Evolutionary conservation across 768 basidiomycete genomes (phyloP), one percentile per base, ranked within the genome.

Genomic region (Tricholoma terreum): DNA sequence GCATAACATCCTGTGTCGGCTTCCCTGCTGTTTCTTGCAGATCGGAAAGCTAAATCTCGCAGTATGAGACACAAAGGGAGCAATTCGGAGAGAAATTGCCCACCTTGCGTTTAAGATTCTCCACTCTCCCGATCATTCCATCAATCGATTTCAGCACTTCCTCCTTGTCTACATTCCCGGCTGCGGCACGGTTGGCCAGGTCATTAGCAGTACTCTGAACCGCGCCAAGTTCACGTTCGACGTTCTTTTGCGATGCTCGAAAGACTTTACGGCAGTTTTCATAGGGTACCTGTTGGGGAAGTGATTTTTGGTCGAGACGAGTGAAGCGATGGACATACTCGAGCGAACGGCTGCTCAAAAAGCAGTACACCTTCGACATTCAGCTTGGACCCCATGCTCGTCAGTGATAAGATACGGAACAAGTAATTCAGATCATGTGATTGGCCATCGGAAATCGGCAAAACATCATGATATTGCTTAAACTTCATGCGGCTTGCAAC

Each of bases 211-310:
- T 63, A 22, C 76, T 74, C 61, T 86, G 85, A 12, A 89, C 75
- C 24, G 80, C 75, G 14, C 78, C 80, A 40, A 90, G 70, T 65
- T 94, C 92, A 56, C 88, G 85, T 71, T 95, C 93, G 54, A 93
- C 84, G 59, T 85, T 80, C 73, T 85, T 85, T 69, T 93, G 91
- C 0, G 87, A 85, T 15, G 86, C 81, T 33, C 92, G 85, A 67
- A 95, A 94, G n/a, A 87, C 80, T 72, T 89, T 91, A 64, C 90
- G 86, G 66, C 92, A 90, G 63, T 89, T 89, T 75, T 95, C 93
- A 71, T 88, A 91, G 10, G 93, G 93, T 11, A 93, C 90, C 93
- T 95, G 61, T 14, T 11, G 22, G 45, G 50, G 9, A 36, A 30
- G 48, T 30, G 40, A 48, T 49, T 12, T 49, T 19, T 46, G 40